Percentiles rank a stretch among this genome's conserved stretches.
Evolutionary conservation across 306 rosid species (phyloP).

Genomic region (Quercus dentata): DNA sequence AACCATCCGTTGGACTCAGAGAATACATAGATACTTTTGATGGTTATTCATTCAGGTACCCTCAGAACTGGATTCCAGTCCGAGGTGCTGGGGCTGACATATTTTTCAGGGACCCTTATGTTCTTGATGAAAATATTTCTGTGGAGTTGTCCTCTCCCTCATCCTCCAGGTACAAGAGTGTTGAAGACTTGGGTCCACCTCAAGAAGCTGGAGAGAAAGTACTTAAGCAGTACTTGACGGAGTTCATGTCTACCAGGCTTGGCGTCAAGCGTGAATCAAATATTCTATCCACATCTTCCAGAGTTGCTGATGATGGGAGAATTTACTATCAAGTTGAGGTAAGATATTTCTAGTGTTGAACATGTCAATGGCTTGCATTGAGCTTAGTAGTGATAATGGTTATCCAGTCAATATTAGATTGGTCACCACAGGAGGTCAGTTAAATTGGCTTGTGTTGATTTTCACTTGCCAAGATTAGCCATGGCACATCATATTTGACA

Average conservation of each 20-base stretch:
- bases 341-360: slow-evolving; percentile 19
- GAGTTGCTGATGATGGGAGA: slow-evolving; percentile 81
- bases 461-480: neutral
- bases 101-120: slow-evolving; percentile 87
- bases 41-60: slow-evolving; percentile 83
- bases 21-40: slow-evolving; percentile 85
- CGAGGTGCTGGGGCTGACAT: slow-evolving; percentile 94
- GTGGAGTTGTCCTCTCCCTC: slow-evolving; percentile 91
- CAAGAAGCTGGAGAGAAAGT: slow-evolving; percentile 78
- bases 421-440: neutral
- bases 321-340: slow-evolving; percentile 93
- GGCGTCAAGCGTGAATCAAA: slow-evolving; percentile 85
- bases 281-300: slow-evolving; percentile 65
- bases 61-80: slow-evolving; percentile 86
- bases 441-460: neutral
- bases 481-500: neutral
- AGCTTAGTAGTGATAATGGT: neutral
- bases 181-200: slow-evolving; percentile 82
- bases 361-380: neutral
- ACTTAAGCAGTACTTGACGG: slow-evolving; percentile 76
- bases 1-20: slow-evolving; percentile 42
- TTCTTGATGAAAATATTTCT: slow-evolving; percentile 88
- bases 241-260: slow-evolving; percentile 88
- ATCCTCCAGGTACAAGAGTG: slow-evolving; percentile 76
- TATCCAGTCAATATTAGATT: neutral